Evolutionary conservation across 495 filamentous ascomycete genomes (phyloP).

Genomic region (Penicillium goetzii): DNA sequence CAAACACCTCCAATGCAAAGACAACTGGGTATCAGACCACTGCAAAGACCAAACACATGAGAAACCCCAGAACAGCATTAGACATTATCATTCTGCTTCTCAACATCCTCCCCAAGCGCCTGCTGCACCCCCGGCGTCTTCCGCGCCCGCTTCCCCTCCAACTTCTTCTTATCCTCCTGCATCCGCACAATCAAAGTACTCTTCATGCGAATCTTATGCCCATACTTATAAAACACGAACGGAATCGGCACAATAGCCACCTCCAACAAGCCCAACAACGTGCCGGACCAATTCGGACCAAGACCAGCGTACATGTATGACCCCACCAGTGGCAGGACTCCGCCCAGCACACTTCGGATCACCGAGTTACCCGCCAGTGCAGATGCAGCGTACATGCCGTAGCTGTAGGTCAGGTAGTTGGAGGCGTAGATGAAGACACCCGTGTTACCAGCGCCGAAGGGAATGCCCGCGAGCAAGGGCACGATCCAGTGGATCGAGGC

Average conservation of each 20-base stretch:
- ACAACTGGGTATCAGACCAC: conserved; percentile 21
- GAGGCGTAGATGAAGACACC: conserved; percentile 78
- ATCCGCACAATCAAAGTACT: conserved; percentile 69
- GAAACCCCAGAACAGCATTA: conserved; percentile 1
- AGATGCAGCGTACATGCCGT: conserved; percentile 77
- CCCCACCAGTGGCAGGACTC: conserved; percentile 72
- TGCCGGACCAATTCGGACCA: conserved; percentile 79
- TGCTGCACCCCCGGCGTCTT: conserved; percentile 13
- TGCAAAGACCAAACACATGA: conserved; percentile 2
- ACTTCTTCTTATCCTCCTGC: conserved; percentile 68
- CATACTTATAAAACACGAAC: conserved; percentile 76
- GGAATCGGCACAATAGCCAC: conserved; percentile 76
- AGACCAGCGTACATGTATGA: conserved; percentile 70
- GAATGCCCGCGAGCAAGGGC: conserved; percentile 75
- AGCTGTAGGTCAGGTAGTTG: conserved; percentile 77
- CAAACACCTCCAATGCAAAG: conserved; percentile 24
- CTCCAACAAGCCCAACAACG: conserved; percentile 71
- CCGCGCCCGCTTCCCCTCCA: conserved; percentile 51
- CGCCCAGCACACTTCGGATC: conserved; percentile 68
- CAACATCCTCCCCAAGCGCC: conserved; percentile 19
- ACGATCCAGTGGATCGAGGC: conserved; percentile 72
- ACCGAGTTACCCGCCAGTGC: conserved; percentile 80
- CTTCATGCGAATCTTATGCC: conserved; percentile 65
- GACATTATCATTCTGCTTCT: conserved; percentile 21
- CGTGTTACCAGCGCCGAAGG: conserved; percentile 78